These are phyloP conservation scores for Ophiostoma triangulosporum DNA, from an alignment of 2,329 filamentous ascomycete genomes.

Conservation along the genomic window DNA sequence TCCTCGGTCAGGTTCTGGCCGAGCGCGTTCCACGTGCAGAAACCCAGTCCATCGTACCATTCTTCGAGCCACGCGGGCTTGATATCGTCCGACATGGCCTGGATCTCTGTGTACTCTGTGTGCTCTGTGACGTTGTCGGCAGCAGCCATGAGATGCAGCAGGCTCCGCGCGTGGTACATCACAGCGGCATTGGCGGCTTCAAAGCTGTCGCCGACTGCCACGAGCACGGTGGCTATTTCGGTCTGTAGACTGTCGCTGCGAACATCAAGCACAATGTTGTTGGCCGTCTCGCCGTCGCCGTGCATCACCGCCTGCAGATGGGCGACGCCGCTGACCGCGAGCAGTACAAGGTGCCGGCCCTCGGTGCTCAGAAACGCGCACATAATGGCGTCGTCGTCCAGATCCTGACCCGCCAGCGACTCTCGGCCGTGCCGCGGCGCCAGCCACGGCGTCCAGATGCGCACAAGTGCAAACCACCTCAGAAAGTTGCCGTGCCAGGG, in stretches of 20 bases:
- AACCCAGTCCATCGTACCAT: slow-evolving; percentile 88
- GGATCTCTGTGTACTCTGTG: slow-evolving; percentile 12
- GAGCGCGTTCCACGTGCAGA: slow-evolving; percentile 93
- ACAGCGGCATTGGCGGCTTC: slow-evolving; percentile 66
- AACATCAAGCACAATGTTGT: slow-evolving; percentile 54
- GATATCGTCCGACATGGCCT: slow-evolving; percentile 30
- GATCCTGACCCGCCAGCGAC: slow-evolving; percentile 33
- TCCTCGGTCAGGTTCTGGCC: slow-evolving; percentile 71
- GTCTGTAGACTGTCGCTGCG: slow-evolving; percentile 51
- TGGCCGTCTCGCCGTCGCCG: slow-evolving; percentile 39
- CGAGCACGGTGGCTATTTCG: slow-evolving; percentile 49
- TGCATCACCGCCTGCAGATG: slow-evolving; percentile 58
- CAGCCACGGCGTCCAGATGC: slow-evolving; percentile 72
- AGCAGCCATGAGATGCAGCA: slow-evolving; percentile 32
- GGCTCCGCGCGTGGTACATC: slow-evolving; percentile 73
- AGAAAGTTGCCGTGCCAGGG: slow-evolving; percentile 31
- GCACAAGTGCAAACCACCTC: slow-evolving; percentile 71
- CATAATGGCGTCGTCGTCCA: slow-evolving; percentile 59
- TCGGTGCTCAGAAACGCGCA: slow-evolving; percentile 61
- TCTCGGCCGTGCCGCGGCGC: slow-evolving; percentile 70
- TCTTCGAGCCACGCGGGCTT: slow-evolving; percentile 60
- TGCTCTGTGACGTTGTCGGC: neutral
- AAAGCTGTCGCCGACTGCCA: slow-evolving; percentile 57
- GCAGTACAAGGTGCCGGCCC: slow-evolving; percentile 62
- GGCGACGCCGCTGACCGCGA: slow-evolving; percentile 63